Evolutionary conservation across 306 rosid species (phyloP).

Genomic region (Vachellia pachyceras): DNA sequence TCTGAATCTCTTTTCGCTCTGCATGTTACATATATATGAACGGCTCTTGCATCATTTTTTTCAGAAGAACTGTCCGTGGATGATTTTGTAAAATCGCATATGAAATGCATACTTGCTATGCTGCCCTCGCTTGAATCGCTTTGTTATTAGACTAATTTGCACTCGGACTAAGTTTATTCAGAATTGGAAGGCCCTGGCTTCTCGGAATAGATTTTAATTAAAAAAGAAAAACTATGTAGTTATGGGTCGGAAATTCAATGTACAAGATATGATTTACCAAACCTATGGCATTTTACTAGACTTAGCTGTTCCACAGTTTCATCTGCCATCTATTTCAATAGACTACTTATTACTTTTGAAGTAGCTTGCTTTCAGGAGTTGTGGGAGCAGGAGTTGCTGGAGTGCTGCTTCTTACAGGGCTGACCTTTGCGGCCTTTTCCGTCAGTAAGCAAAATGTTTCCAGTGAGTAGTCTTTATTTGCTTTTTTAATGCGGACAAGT

Average conservation of each 20-base stretch:
- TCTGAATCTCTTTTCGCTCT: neutral
- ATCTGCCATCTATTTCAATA: neutral
- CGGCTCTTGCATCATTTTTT: neutral
- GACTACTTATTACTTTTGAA: slow-evolving; percentile 57
- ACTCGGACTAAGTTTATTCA: slow-evolving; percentile 6
- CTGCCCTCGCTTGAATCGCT: neutral
- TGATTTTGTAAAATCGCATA: slow-evolving; percentile 12
- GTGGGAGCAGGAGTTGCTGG: slow-evolving; percentile 90
- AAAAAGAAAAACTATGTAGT: neutral
- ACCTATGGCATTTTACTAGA: slow-evolving; percentile 18
- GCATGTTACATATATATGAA: neutral
- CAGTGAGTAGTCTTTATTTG: slow-evolving; percentile 55
- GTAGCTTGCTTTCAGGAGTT: slow-evolving; percentile 88
- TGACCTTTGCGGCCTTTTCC: slow-evolving; percentile 73
- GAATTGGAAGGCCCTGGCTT: neutral
- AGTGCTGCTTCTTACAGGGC: slow-evolving; percentile 70
- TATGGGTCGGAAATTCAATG: slow-evolving; percentile 10
- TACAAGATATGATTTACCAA: slow-evolving; percentile 17
- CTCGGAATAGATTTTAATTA: neutral
- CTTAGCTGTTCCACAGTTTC: slow-evolving; percentile 25
- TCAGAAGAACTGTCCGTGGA: neutral
- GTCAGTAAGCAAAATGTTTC: slow-evolving; percentile 56
- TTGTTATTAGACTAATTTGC: slow-evolving; percentile 22
- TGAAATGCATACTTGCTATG: neutral
- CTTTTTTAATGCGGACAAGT: neutral